Evolutionary conservation across 2,329 filamentous ascomycete species (phyloP).

Genomic region (Colletotrichum tamarilloi): DNA sequence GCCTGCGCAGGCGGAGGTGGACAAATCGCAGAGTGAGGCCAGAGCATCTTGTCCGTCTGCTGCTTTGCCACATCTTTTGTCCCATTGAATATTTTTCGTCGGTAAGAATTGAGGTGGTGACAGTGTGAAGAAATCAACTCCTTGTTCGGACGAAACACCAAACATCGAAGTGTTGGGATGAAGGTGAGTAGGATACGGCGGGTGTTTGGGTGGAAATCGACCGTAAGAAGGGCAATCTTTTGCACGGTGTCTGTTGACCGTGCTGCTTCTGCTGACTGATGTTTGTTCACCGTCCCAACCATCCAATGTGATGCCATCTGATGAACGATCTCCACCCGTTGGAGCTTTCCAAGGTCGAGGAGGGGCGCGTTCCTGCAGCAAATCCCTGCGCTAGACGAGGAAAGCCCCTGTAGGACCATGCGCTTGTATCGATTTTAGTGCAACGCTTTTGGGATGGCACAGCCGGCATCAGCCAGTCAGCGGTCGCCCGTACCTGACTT

Average conservation of each 20-base stretch:
- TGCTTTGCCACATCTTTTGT: background rate
- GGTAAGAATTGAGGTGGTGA: background rate
- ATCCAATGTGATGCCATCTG: slow-evolving; percentile 13
- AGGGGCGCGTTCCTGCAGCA: slow-evolving; percentile 37
- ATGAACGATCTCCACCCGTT: slow-evolving; percentile 23
- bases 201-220: background rate
- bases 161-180: background rate
- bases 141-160: background rate
- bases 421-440: slow-evolving; percentile 30
- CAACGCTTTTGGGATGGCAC: slow-evolving; percentile 28
- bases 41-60: background rate
- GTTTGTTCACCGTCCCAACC: background rate
- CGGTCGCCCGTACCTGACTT: slow-evolving; percentile 24
- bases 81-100: background rate
- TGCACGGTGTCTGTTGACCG: slow-evolving; percentile 12
- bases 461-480: slow-evolving; percentile 23
- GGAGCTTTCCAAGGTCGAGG: slow-evolving; percentile 5
- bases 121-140: slow-evolving; percentile 20
- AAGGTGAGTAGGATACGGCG: background rate
- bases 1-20: background rate
- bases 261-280: slow-evolving; percentile 5
- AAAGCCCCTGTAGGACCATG: slow-evolving; percentile 24
- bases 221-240: background rate
- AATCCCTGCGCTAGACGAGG: slow-evolving; percentile 31
- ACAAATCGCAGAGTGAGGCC: background rate